Evolutionary conservation across 148 eudicot species (phyloP), one percentile per base, ranked within the genome.

Genomic region (Gaultheria prostrata): DNA sequence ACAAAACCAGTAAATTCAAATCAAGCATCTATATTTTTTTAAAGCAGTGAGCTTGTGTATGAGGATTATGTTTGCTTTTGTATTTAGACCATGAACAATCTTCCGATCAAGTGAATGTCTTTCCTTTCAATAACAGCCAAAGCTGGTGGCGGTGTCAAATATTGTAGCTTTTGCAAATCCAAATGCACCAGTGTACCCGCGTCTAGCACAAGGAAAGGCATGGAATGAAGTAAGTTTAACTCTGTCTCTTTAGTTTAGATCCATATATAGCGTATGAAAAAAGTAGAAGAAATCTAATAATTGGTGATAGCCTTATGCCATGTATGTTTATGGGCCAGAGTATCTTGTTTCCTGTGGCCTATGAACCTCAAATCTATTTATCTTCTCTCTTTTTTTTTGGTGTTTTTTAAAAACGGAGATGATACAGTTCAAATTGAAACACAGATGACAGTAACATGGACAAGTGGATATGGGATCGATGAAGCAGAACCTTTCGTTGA

Each of bases 391-490:
- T 35, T 57, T 18, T 59, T 39, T 33, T 24, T 21, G n/a, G 17
- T 2, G 5, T 45, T 8, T 35, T 79, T 57, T 39, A 4, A 4
- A 54, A 45, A 32, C 63, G 14, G 53, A 28, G 73, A 70, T 67
- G 84, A 72, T 21, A 51, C 63, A 14, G 21, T 28, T 82, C 18
- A 67, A 80, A 49, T 75, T 88, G 65, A 28, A 70, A 49, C 46
- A 70, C 83, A 94, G 98, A 94, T 94, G 96, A 87, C 94, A 21
- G 92, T 94, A 35, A 94, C 98, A 77, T 94, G 98, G 98, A 94
- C 96, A 49, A 94, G 98, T 80, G 98, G 98, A 63, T 94, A 93
- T 83, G 91, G 82, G 35, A 92, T 92, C 35, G 82, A 82, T 82
- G 91, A 88, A 80, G 98, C 98, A 12, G 86, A 86, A 72, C 90